Base-by-base conservation (phyloP, 208 protist species). In the Trypanosoma platydactyli region DNA sequence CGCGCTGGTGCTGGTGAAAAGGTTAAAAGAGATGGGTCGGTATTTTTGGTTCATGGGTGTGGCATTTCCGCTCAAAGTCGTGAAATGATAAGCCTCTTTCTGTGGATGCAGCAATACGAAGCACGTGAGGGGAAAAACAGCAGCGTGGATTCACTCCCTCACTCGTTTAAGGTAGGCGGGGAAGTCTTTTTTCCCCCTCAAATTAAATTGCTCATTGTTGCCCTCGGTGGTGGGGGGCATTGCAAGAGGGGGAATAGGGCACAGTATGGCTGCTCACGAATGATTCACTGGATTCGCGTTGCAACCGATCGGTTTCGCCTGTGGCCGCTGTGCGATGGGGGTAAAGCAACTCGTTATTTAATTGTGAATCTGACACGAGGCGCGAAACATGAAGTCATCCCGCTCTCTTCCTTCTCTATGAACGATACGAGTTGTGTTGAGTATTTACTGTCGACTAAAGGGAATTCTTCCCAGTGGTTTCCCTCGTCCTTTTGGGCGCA, bases 201-300 rank as follows among this genome's bases (percentile, higher is more conserved):
- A 42, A 35, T 30, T 13, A 50, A 22, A 24, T 49, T 20, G 25
- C 11, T 61, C 5, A 45, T 61, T 35, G 1, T 66, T 20, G 13
- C 35, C 38, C 16, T 64, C 7, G 50, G 12, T 66, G 50, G n/a
- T 12, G n/a, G 38, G 35, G 29, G 35, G 11, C 33, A 45, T 33
- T 56, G 46, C 20, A 30, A 24, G 27, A 1, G 29, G 30, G 20
- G 1, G 35, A 30, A 66, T 9, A 11, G n/a, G 49, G 22, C 9
- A 1, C 0, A 20, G 4, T 48, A 33, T 38, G 33, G 57, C 13
- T 50, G 0, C 18, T 16, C 1, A 22, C 46, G 24, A 35, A 16
- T 66, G 1, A 18, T 66, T 0, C 61, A 66, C 33, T 66, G 61
- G 61, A 66, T 66, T 48, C 61, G 61, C 12, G 61, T 66, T 13